Evolutionary conservation across 371 early-diverging fungal species (phyloP), one percentile per base, ranked within the genome.

Genomic region (Lichtheimia hyalospora): DNA sequence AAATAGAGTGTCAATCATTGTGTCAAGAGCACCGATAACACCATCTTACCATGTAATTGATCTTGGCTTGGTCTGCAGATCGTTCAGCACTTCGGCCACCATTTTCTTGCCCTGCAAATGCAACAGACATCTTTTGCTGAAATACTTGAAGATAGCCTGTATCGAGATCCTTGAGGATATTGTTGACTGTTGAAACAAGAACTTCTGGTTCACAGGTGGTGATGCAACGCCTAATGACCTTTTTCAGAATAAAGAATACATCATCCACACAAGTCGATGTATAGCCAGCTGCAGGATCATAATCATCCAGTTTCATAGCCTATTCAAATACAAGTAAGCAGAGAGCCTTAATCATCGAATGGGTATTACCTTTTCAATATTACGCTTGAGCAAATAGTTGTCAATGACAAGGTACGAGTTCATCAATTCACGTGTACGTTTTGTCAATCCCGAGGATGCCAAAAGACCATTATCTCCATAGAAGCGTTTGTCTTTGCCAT

Each of bases 221-320:
- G 0, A 97, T 74, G 1, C 87, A 82, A 25, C 96, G 84, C 14
- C 78, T 77, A 21, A 91, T 68, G 7, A 85, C 83, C n/a, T 86
- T 90, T 60, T 92, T 91, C 42, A 93, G 71, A 23, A 97, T 87
- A 63, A 89, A 97, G 65, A 96, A 95, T 4, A 94, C 85, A 62
- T 97, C 98, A 51, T 93, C 97, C 14, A 96, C 95, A 58, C 92
- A 90, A 3, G 89, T 92, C 0, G 96, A 94, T 5, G 84, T 82
- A 27, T 77, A 71, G 25, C 70, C 68, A 0, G 63, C 49, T 13
- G 75, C 70, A 25, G 73, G 51, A 58, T 85, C 85, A 42, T 84
- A 82, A 44, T 84, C 82, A 46, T 85, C 84, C 44, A 86, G 61
- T 49, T 66, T 69, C 72, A 84, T 81, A 5, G 87, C 87, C 72